Evolutionary conservation across 139 green algal genomes (phyloP), one percentile per base, ranked within the genome.

Genomic region (Coelastrella sp.): DNA sequence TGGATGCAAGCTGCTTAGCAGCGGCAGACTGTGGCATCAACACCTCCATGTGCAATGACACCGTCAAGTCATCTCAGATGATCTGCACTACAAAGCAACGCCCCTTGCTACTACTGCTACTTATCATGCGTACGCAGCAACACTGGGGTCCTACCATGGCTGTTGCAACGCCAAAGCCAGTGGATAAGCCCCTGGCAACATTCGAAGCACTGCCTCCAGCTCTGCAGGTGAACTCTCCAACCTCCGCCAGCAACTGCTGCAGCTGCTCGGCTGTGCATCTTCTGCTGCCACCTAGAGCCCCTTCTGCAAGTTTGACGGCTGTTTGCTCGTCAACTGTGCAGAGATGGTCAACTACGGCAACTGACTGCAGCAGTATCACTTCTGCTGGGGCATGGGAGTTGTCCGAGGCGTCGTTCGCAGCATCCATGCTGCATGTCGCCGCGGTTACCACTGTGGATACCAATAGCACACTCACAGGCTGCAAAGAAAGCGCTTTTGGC

Each of bases 201-300:
- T 83, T 83, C 11, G 47, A 66, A 32, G 77, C 77, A 83, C 77
- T 83, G 54, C 77, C 77, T 13, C 77, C 77, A 54, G 77, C 77
- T 83, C 77, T 22, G 19, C 16, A 71, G 16, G 23, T 82, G 75
- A 82, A 82, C 32, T 82, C 75, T 0, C 75, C 75, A 54, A 82
- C 75, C 22, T 85, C 57, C 79, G 23, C 56, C 10, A 85, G 79
- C 79, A 85, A 58, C 58, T 73, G 79, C 58, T 83, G 77, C 77
- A 83, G 77, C 77, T 83, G 54, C 54, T 83, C 77, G 20, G 79
- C n/a, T 56, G 79, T 73, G 20, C 57, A 73, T 10, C 58, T 85
- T 57, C 58, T 58, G 22, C 79, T 85, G 58, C 79, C 79, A 19
- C 58, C 79, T 58, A 73, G 16, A 13, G 56, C 57, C 7, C 79